Evolutionary conservation across 176 grass and related monocot species (phyloP), one percentile per base, ranked within the genome.

Genomic region (Urochloa ruziziensis): DNA sequence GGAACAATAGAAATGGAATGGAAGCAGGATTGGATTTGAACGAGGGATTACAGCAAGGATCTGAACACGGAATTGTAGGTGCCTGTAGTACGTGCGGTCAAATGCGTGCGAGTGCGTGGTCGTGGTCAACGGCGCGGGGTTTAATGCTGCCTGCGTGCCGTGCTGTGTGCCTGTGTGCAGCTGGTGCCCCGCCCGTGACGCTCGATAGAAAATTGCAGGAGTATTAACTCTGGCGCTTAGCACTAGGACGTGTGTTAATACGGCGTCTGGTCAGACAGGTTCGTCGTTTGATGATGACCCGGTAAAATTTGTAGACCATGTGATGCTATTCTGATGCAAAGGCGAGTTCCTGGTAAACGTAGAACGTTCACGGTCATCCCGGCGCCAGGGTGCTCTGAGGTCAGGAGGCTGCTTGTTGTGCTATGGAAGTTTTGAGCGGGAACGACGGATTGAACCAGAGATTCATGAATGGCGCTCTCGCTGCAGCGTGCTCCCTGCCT

Each of bases 121-220:
- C 58, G 7, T 73, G 83, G 83, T 90, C 78, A 90, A 84, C 28
- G 32, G 49, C 40, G 42, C 70, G 28, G 43, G 76, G 62, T 36
- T 86, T 86, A 72, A 70, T 78, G 88, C 63, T n/a, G 49, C 64
- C 14, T 49, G 63, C 24, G 82, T 30, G 37, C 4, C 8, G 37
- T 57, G 47, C 40, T 11, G 8, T 11, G 40, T 0, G n/a, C n/a
- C n/a, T n/a, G n/a, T 21, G 34, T 12, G 34, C 62, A 80, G 40
- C 61, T 32, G 2, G 80, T 19, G 66, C 74, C 43, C 40, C 70
- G 52, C 47, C 62, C 25, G 19, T 7, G 23, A 62, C 51, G 14
- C 51, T 52, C n/a, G 34, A 30, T 25, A 70, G 5, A 70, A 70
- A 24, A 37, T 17, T 61, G 37, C 37, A 39, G 35, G 18, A 11